phyloP scores from a whole-genome alignment of 2,329 filamentous ascomycete species.

The Ophiostoma sp. region DNA sequence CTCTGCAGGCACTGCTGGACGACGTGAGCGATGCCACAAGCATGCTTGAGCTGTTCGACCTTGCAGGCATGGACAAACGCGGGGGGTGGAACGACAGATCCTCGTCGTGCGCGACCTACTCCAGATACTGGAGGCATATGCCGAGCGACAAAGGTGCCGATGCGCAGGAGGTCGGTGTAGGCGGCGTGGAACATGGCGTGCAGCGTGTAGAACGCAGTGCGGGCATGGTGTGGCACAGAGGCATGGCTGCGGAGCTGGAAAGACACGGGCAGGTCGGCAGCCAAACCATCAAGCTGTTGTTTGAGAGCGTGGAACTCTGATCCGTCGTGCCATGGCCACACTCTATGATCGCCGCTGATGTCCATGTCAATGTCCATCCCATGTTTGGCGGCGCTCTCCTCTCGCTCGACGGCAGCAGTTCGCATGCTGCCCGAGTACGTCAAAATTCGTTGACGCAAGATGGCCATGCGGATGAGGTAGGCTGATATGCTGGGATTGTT shows the following conservation, averaged over 20 bases:
- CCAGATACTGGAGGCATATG: neutral
- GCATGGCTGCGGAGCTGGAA: slow-evolving; percentile 14
- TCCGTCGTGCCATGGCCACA: slow-evolving; percentile 19
- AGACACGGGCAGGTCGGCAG: neutral
- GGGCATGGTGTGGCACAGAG: neutral
- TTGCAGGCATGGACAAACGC: slow-evolving; percentile 12
- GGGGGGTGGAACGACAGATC: neutral
- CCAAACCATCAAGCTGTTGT: slow-evolving; percentile 4
- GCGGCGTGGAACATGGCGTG: slow-evolving; percentile 19
- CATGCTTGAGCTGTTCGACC: slow-evolving; percentile 18
- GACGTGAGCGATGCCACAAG: slow-evolving; percentile 9
- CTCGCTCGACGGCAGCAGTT: neutral
- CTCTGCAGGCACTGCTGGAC: slow-evolving; percentile 1
- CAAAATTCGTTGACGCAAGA: slow-evolving; percentile 11
- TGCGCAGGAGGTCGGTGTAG: slow-evolving; percentile 21
- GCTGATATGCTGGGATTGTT: neutral
- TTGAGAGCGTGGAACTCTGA: slow-evolving; percentile 3
- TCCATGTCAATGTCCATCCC: neutral
- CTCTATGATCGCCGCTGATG: neutral
- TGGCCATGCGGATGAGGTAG: slow-evolving; percentile 7
- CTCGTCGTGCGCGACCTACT: neutral
- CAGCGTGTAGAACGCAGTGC: slow-evolving; percentile 1
- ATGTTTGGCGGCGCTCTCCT: neutral
- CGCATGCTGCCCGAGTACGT: neutral
- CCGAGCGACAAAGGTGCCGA: slow-evolving; percentile 2